These are phyloP conservation scores for Huntiella decipiens DNA, from an alignment of 2,329 filamentous ascomycete genomes.

Conservation along the genomic window DNA sequence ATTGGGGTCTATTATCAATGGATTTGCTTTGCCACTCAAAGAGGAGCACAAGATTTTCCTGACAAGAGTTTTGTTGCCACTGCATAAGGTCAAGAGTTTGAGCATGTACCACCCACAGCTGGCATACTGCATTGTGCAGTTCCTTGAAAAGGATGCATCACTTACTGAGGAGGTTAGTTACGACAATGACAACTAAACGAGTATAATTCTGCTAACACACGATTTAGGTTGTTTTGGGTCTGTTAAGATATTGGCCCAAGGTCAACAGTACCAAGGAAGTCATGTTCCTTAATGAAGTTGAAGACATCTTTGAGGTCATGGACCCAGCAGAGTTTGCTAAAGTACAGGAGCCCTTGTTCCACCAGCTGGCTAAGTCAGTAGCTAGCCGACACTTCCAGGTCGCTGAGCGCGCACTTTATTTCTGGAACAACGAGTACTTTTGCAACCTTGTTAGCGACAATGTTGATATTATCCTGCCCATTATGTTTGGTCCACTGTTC, in stretches of 20 bases:
- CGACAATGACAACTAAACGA: not conserved
- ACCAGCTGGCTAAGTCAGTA: conserved; percentile 92
- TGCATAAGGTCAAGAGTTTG: conserved; percentile 96
- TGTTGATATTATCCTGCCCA: conserved; percentile 91
- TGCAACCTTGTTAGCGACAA: conserved; percentile 98
- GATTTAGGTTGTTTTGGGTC: conserved; percentile 65
- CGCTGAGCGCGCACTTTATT: conserved; percentile 89
- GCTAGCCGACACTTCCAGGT: conserved; percentile 98
- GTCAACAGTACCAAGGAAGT: conserved; percentile 99
- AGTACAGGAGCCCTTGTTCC: conserved; percentile 93
- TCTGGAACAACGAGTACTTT: conserved; percentile 99
- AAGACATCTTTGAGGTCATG: conserved; percentile 99
- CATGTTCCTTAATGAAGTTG: conserved; percentile 98
- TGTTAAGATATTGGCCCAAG: conserved; percentile 96
- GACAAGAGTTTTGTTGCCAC: conserved; percentile 73
- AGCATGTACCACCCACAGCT: conserved; percentile 99
- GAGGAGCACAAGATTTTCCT: conserved; percentile 98
- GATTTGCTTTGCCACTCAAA: conserved; percentile 88
- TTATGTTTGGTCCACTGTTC: conserved; percentile 97
- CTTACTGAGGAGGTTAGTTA: conserved; percentile 76
- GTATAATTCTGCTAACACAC: conserved; percentile 12
- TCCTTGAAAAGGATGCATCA: conserved; percentile 91
- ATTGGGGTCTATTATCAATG: conserved; percentile 95
- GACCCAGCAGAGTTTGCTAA: conserved; percentile 96
- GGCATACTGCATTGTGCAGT: conserved; percentile 97